Base-by-base conservation (phyloP, 169 alveolate species). In the Pseudocohnilembus persalinus region DNA sequence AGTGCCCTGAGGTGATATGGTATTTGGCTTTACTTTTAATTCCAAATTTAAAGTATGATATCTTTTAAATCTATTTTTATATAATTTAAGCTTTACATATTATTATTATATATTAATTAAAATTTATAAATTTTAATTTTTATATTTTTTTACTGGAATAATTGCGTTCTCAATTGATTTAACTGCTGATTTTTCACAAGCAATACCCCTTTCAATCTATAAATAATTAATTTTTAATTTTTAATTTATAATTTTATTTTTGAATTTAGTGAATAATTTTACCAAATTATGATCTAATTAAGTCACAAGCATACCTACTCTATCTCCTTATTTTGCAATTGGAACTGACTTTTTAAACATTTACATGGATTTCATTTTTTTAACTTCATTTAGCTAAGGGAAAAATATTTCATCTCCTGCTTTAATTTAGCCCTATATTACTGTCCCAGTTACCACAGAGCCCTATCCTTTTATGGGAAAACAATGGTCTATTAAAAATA, bases 391-490 rank as follows among this genome's bases (percentile, higher is more conserved):
- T 32, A 94, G 81, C 28, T 82, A 88, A 1, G 97, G 95, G 49
- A 96, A 83, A 68, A 84, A 94, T 29, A 96, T 90, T 82, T 91
- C 92, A 81, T 96, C 96, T 32, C 95, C 95, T 16, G 89, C 90
- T 82, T 90, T 91, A 29, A 94, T 89, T n/a, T 64, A 31, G 6
- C 98, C 98, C 64, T 89, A 87, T 49, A 95, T 92, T 1, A 96
- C 95, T 1, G 98, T 96, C 0, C 98, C 98, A 31, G 99, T 97
- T 72, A 95, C 90, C 0, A 94, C 97, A 11, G 97, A 96, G 34
- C 98, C 98, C 84, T 95, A 90, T 24, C 98, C 97, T 90, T 94
- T 97, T 4, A 96, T 90, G 33, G 95, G 94, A 83, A 97, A 97
- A 31, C 98, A 94, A 91, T 97, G 99, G 84, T 97, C 99, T 34